phyloP scores from a whole-genome alignment of 2,329 filamentous ascomycete genomes.

The Xylaria sp. region DNA sequence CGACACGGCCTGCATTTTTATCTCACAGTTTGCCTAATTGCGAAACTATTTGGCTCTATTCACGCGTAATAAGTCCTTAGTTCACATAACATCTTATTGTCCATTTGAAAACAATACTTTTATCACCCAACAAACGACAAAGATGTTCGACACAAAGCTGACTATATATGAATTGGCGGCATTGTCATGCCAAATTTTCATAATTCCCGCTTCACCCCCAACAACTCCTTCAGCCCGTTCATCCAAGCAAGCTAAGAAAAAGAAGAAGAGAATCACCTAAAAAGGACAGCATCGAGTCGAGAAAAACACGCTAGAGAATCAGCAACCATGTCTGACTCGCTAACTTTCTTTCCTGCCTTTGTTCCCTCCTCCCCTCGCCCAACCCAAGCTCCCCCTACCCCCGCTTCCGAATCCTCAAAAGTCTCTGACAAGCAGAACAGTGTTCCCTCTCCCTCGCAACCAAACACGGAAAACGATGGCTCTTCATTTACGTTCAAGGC shows the following conservation, averaged over 20 bases:
- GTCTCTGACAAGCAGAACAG: too few relatives aligned
- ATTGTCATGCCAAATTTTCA: neutral
- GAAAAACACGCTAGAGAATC: too few relatives aligned
- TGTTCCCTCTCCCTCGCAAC: too few relatives aligned
- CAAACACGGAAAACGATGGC: too few relatives aligned
- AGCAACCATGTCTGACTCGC: neutral
- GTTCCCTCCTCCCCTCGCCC: too few relatives aligned
- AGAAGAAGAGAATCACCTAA: neutral
- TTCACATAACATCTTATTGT: neutral
- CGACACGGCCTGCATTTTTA: neutral
- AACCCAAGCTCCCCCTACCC: too few relatives aligned
- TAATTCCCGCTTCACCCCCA: neutral
- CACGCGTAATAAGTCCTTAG: neutral
- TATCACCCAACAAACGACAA: too few relatives aligned
- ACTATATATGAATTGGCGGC: neutral
- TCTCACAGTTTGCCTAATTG: neutral
- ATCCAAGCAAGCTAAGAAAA: neutral
- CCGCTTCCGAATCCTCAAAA: too few relatives aligned
- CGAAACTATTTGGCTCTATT: neutral
- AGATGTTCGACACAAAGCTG: neutral
- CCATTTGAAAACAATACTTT: neutral
- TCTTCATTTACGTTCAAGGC: too few relatives aligned
- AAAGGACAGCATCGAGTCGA: neutral
- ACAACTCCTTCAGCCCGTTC: neutral
- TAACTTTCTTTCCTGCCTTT: too few relatives aligned